Evolutionary conservation across 768 basidiomycete species (phyloP).

Genomic region (Phanerochaete sordida): DNA sequence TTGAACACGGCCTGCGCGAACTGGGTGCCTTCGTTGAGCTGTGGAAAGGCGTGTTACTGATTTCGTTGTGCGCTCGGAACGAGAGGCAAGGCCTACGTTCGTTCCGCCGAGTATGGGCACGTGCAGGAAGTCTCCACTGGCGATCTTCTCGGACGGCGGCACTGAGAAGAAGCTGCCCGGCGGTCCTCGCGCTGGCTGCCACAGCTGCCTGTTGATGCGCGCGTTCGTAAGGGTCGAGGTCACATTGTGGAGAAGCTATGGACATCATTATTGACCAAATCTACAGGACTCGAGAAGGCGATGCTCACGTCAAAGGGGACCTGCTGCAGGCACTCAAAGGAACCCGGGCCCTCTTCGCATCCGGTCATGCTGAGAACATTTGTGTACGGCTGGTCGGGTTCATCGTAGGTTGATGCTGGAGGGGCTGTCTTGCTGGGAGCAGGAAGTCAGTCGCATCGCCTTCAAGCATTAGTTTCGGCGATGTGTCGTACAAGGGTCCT

Average conservation of each 20-base stretch:
- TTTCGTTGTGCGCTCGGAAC: background rate
- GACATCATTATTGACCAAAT: background rate
- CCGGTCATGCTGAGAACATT: conserved; percentile 4
- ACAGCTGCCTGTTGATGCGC: conserved; percentile 17
- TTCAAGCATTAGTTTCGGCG: background rate
- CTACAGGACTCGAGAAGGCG: background rate
- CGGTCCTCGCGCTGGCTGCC: conserved; percentile 21
- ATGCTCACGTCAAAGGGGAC: conserved; percentile 29
- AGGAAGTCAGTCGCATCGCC: background rate
- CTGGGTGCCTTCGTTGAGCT: conserved; percentile 53
- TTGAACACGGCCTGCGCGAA: conserved; percentile 39
- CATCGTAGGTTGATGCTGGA: conserved; percentile 10
- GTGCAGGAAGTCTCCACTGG: conserved; percentile 17
- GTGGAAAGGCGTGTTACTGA: background rate
- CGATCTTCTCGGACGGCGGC: conserved; percentile 16
- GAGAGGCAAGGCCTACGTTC: conserved; percentile 10
- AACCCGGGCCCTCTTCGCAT: conserved; percentile 1
- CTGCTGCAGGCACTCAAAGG: conserved; percentile 8
- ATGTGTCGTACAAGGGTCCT: conserved; percentile 46
- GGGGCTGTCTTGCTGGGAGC: conserved; percentile 40
- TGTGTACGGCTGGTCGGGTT: conserved; percentile 7
- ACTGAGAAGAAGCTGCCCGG: conserved; percentile 15
- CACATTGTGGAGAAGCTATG: conserved; percentile 9
- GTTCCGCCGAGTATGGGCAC: conserved; percentile 16
- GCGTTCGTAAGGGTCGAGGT: conserved; percentile 11